Evolutionary conservation across 345 rosid genomes (phyloP), one percentile per base, ranked within the genome.

Genomic region (Gossypium australe): DNA sequence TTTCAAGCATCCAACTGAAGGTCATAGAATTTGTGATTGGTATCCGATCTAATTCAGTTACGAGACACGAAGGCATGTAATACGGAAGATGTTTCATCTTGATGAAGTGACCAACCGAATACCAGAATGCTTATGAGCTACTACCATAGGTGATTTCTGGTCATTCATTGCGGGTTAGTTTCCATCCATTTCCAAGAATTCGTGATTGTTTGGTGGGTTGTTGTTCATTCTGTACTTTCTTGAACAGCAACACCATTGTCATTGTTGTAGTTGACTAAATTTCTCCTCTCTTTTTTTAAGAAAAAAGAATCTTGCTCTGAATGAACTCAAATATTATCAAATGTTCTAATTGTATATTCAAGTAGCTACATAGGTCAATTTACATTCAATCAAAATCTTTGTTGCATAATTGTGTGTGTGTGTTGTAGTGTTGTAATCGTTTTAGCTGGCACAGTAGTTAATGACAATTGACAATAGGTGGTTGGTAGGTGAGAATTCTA

Each of bases 341-440:
- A 59, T 60, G 24, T 61, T 67, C 41, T 29, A 67, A 59, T 38
- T 76, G 76, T 79, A 74, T 29, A 78, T 57, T 80, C 8, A 70
- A 65, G 55, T 63, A 75, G 17, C 45, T 72, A 17, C 53, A 58
- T 13, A 64, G 38, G 57, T 34, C 22, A 60, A 71, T 5, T 65
- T 65, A 1, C 44, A 41, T 47, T 14, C 11, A 18, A 24, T 67
- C 58, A 58, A 62, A 34, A 27, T 58, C 16, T 67, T 49, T 69
- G 27, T 52, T 43, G 59, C 43, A 17, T 25, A 45, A 16, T 44
- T 34, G 34, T 29, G 34, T 29, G 38, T 34, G 41, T 73, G 56
- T 47, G 70, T 61, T 73, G 48, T 13, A 62, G 14, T 29, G 29
- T 53, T 51, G 51, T 16, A 13, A 24, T 71, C 59, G 41, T n/a